These are phyloP conservation scores for Leishmania amazonensis DNA, from an alignment of 208 protist genomes.

Conservation along the genomic window DNA sequence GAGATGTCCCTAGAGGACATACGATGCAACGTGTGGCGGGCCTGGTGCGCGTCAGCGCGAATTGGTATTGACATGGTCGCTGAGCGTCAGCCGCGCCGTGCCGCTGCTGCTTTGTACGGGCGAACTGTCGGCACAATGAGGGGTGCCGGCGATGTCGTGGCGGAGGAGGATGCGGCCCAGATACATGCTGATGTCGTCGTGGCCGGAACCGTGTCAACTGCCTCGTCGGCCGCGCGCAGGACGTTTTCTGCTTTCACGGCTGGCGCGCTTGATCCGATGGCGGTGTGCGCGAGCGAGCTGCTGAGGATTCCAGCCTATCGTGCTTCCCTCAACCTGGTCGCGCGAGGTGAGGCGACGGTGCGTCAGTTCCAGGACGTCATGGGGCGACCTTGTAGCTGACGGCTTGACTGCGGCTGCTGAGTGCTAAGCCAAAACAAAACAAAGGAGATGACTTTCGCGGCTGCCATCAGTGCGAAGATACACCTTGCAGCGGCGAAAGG, in stretches of 20 bases:
- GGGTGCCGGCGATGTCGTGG: background rate
- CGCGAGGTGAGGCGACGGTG: conserved; percentile 17
- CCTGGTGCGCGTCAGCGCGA: conserved; percentile 24
- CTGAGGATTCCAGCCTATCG: conserved; percentile 28
- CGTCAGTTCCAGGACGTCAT: conserved; percentile 6
- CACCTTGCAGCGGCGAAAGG: background rate
- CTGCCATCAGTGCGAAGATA: background rate
- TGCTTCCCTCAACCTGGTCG: conserved; percentile 6
- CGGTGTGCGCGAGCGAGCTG: conserved; percentile 47
- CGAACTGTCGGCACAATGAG: background rate
- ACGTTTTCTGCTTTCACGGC: conserved; percentile 50
- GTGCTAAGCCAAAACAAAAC: background rate
- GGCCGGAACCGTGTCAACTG: background rate
- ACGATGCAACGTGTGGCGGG: conserved; percentile 28
- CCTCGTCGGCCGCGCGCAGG: background rate
- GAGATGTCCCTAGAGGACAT: background rate
- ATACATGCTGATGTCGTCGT: background rate
- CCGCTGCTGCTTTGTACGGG: conserved; percentile 21
- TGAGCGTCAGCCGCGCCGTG: conserved; percentile 14
- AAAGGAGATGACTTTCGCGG: background rate
- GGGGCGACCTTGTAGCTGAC: conserved; percentile 3
- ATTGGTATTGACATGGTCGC: conserved; percentile 26
- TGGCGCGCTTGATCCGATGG: conserved; percentile 70
- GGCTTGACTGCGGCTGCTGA: background rate
- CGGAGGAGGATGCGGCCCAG: conserved; percentile 5